These are phyloP conservation scores for Amphichorda felina DNA, from an alignment of 2,329 filamentous ascomycete species.

Conservation along the genomic window DNA sequence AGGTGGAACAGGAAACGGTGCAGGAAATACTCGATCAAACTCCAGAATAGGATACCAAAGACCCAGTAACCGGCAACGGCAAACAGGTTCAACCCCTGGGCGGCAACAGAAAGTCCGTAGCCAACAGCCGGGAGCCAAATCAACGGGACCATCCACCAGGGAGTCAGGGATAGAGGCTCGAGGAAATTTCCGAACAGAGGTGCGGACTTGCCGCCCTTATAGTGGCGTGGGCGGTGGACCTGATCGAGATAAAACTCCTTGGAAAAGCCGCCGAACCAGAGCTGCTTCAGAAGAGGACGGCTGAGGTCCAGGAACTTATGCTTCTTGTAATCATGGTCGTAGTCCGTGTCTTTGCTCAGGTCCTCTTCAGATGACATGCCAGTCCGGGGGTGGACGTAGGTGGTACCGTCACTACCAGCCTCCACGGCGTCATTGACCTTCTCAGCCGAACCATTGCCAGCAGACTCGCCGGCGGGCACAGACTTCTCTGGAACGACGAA, in stretches of 20 bases:
- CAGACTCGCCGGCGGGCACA: conserved; percentile 12
- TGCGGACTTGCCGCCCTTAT: conserved; percentile 84
- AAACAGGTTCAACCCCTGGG: conserved; percentile 43
- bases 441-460: conserved; percentile 9
- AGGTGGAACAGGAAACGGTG: conserved; percentile 92
- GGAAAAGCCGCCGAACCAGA: conserved; percentile 77
- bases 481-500: conserved; percentile 57
- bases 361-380: conserved; percentile 88
- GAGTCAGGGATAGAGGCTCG: conserved; percentile 91
- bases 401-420: conserved; percentile 13
- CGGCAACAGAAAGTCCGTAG: conserved; percentile 60
- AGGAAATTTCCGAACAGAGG: conserved; percentile 96
- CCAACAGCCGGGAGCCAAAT: conserved; percentile 73
- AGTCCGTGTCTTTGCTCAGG: conserved; percentile 74
- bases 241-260: conserved; percentile 98
- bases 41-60: conserved; percentile 71
- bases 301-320: conserved; percentile 92
- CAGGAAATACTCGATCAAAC: conserved; percentile 75
- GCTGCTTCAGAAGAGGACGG: conserved; percentile 73
- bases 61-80: conserved; percentile 50
- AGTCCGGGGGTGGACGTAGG: conserved; percentile 48
- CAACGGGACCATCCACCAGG: conserved; percentile 82
- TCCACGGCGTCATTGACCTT: conserved; percentile 18
- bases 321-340: conserved; percentile 62
- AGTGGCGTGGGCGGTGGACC: conserved; percentile 89